phyloP scores from a whole-genome alignment of 2,329 filamentous ascomycete genomes.

The Coleophoma eucalyptorum region DNA sequence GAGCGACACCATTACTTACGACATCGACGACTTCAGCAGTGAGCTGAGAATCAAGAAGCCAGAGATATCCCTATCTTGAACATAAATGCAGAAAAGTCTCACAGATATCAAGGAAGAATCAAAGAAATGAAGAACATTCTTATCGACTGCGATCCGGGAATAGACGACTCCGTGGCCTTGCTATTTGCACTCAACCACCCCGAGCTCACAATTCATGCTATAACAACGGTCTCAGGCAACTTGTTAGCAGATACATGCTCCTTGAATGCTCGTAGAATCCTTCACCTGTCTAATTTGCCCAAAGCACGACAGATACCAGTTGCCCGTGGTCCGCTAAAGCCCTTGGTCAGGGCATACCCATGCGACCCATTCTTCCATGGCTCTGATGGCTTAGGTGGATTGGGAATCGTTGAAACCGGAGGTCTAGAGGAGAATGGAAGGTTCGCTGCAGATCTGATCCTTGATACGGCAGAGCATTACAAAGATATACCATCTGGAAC shows the following conservation, averaged over 20 bases:
- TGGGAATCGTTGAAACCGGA: neutral
- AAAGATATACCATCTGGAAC: neutral
- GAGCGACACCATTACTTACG: too few relatives aligned
- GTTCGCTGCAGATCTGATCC: neutral
- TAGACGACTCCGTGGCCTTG: neutral
- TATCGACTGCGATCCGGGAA: neutral
- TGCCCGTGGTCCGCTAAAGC: neutral
- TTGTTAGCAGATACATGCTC: neutral
- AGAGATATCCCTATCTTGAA: too few relatives aligned
- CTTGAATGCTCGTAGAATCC: neutral
- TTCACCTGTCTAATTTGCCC: neutral
- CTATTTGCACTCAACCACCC: neutral
- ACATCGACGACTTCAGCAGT: neutral
- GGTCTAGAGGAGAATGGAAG: neutral
- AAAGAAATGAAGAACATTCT: neutral
- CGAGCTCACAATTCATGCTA: neutral
- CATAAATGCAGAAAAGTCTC: too few relatives aligned
- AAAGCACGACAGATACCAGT: neutral
- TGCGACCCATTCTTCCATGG: neutral
- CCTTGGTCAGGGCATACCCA: neutral
- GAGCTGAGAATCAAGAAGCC: too few relatives aligned
- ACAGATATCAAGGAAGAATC: too few relatives aligned
- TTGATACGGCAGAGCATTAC: neutral
- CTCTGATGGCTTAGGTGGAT: neutral
- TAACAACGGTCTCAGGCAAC: neutral